These are phyloP conservation scores for Xylariaceae sp. DNA, from an alignment of 2,329 filamentous ascomycete species.

Conservation along the genomic window DNA sequence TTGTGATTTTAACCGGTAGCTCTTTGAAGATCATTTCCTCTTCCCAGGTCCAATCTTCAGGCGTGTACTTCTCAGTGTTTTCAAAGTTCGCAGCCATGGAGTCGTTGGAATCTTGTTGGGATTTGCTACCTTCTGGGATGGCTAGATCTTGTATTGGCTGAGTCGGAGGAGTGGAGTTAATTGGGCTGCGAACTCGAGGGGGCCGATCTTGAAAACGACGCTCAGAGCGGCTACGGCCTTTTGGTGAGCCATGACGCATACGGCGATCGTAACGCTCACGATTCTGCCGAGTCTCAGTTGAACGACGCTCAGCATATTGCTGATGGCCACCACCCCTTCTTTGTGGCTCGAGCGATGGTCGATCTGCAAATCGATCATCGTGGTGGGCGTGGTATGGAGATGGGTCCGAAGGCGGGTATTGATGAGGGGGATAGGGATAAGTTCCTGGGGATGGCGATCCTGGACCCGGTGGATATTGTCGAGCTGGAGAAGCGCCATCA, in stretches of 20 bases:
- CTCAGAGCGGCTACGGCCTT: slow-evolving; percentile 21
- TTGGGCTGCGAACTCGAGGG: slow-evolving; percentile 12
- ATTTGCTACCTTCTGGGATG: background rate
- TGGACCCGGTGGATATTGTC: slow-evolving; percentile 26
- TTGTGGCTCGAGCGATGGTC: slow-evolving; percentile 8
- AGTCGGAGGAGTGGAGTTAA: slow-evolving; percentile 1
- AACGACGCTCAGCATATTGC: slow-evolving; percentile 20
- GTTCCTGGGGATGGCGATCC: slow-evolving; percentile 27
- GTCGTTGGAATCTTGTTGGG: background rate
- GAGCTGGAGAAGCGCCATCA: slow-evolving; percentile 21
- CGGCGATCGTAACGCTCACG: slow-evolving; percentile 20
- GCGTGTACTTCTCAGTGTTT: slow-evolving; percentile 19
- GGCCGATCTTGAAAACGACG: slow-evolving; percentile 19
- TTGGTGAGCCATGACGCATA: slow-evolving; percentile 19
- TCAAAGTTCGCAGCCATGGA: background rate
- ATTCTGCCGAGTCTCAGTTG: slow-evolving; percentile 8
- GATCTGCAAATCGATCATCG: slow-evolving; percentile 17
- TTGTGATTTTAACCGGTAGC: slow-evolving; percentile 29
- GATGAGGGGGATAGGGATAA: slow-evolving; percentile 22
- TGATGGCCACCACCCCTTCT: slow-evolving; percentile 12
- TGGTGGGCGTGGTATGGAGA: slow-evolving; percentile 17
- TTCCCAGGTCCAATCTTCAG: slow-evolving; percentile 36
- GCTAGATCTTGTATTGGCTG: background rate
- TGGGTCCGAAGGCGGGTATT: slow-evolving; percentile 26
- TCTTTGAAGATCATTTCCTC: slow-evolving; percentile 40